Evolutionary conservation across 768 basidiomycete genomes (phyloP).

Genomic region (Lentinula boryana): DNA sequence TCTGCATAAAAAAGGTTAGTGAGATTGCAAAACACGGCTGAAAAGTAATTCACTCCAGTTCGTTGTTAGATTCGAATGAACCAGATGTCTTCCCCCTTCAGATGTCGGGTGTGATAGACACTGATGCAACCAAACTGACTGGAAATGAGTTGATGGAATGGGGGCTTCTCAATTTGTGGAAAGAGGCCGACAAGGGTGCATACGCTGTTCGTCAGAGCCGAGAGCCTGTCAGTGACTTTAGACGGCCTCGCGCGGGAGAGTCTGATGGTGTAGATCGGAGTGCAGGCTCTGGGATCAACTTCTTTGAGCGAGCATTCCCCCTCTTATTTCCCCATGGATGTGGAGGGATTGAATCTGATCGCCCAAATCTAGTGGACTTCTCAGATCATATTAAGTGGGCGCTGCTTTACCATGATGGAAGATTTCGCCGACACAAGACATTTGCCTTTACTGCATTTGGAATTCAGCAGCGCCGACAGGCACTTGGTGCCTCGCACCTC

Average conservation of each 20-base stretch:
- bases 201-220: constrained; percentile 6
- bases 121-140: not conserved
- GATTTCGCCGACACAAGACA: constrained; percentile 23
- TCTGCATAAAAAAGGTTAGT: not conserved
- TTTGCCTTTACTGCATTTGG: constrained; percentile 27
- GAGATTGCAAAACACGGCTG: not conserved
- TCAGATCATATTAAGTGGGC: constrained; percentile 22
- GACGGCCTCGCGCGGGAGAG: constrained; percentile 4
- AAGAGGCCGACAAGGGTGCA: not conserved
- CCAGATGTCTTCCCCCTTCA: not conserved
- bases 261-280: constrained; percentile 10
- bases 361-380: constrained; percentile 7
- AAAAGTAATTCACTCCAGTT: not conserved
- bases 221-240: constrained; percentile 15
- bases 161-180: not conserved
- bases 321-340: constrained; percentile 5
- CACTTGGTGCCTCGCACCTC: constrained; percentile 19
- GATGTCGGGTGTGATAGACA: not conserved
- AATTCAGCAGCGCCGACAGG: constrained; percentile 23
- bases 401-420: constrained; percentile 20
- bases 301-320: constrained; percentile 11
- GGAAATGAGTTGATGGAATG: not conserved
- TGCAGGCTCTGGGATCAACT: constrained; percentile 15
- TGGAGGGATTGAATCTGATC: not conserved
- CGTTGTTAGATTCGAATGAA: not conserved